A percentile compares a stretch with the other conserved stretches of the same genome.
Conservation (phyloP, 2,329 filamentous ascomycete species). For the Colletotrichum plurivorum region DNA sequence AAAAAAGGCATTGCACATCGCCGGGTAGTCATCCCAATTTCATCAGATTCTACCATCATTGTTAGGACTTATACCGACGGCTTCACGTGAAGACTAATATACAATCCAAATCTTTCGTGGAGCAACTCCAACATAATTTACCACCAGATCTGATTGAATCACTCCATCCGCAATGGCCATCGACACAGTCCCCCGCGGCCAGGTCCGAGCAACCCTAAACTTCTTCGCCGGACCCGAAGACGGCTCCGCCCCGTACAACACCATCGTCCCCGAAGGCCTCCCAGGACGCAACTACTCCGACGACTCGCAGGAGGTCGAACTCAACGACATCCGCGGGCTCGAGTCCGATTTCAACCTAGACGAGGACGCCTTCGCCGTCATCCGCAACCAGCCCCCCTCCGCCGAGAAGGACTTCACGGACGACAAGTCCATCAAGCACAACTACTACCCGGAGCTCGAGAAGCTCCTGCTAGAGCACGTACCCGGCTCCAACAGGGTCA, state of each 20-base stretch:
- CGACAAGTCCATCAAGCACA: slow-evolving; percentile 75
- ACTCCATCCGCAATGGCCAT: slow-evolving; percentile 53
- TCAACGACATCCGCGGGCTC: slow-evolving; percentile 81
- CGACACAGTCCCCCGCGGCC: slow-evolving; percentile 67
- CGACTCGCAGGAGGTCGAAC: slow-evolving; percentile 63
- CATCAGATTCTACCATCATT: too few relatives aligned
- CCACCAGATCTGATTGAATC: slow-evolving; percentile 9
- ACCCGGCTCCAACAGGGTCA: slow-evolving; percentile 74
- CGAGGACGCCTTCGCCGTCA: slow-evolving; percentile 80
- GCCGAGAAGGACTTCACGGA: slow-evolving; percentile 74
- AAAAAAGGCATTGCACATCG: background rate
- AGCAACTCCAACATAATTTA: background rate
- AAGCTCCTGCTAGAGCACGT: slow-evolving; percentile 76
- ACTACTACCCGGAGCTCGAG: slow-evolving; percentile 91
- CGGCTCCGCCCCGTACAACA: slow-evolving; percentile 73
- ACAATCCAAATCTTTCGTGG: too few relatives aligned
- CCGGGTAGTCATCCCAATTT: too few relatives aligned
- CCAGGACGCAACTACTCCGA: slow-evolving; percentile 76
- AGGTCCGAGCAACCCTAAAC: slow-evolving; percentile 73
- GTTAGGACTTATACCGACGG: too few relatives aligned
- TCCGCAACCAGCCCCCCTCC: slow-evolving; percentile 70
- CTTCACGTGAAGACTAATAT: too few relatives aligned
- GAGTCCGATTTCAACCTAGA: slow-evolving; percentile 79
- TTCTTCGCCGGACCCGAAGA: slow-evolving; percentile 76
- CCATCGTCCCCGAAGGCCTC: slow-evolving; percentile 75